Conservation (phyloP, 495 filamentous ascomycete genomes). For the Apodospora peruviana region DNA sequence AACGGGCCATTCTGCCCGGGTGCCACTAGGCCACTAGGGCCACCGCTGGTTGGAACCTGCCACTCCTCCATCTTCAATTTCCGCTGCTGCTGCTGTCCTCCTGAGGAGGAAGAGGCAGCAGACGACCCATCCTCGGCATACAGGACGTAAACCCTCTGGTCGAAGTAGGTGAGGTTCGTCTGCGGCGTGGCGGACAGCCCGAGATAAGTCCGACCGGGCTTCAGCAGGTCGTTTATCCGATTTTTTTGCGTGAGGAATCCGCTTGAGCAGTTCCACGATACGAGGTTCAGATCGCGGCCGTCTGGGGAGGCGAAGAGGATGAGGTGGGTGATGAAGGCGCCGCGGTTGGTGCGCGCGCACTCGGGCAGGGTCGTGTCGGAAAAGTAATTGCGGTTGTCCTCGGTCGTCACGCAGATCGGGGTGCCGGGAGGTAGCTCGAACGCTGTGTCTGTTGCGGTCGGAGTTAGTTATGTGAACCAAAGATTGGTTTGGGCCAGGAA, state of each 20-base stretch:
- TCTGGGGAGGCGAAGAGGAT: slow-evolving; percentile 6
- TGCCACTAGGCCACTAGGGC: too few relatives aligned
- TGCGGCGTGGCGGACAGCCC: slow-evolving; percentile 7
- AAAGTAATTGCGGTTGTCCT: slow-evolving; percentile 9
- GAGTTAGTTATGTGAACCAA: too few relatives aligned
- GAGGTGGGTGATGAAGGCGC: slow-evolving; percentile 11
- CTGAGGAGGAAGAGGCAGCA: too few relatives aligned
- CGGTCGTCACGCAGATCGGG: not conserved
- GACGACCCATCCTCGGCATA: too few relatives aligned
- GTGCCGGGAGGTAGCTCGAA: not conserved
- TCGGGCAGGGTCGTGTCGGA: not conserved
- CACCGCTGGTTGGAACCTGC: too few relatives aligned
- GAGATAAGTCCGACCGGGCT: slow-evolving; percentile 8
- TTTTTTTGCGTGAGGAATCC: slow-evolving; percentile 5
- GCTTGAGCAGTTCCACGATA: slow-evolving; percentile 13
- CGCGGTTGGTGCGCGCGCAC: not conserved
- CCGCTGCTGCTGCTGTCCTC: too few relatives aligned
- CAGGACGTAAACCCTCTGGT: slow-evolving; percentile 12
- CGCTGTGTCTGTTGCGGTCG: not conserved
- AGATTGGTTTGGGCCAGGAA: too few relatives aligned
- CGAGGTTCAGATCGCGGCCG: not conserved
- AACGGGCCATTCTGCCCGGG: too few relatives aligned
- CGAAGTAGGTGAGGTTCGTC: slow-evolving; percentile 5
- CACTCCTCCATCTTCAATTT: too few relatives aligned
- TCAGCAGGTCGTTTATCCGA: slow-evolving; percentile 5